Evolutionary conservation across 2,329 filamentous ascomycete genomes (phyloP).

Genomic region (Fusarium camptoceras): DNA sequence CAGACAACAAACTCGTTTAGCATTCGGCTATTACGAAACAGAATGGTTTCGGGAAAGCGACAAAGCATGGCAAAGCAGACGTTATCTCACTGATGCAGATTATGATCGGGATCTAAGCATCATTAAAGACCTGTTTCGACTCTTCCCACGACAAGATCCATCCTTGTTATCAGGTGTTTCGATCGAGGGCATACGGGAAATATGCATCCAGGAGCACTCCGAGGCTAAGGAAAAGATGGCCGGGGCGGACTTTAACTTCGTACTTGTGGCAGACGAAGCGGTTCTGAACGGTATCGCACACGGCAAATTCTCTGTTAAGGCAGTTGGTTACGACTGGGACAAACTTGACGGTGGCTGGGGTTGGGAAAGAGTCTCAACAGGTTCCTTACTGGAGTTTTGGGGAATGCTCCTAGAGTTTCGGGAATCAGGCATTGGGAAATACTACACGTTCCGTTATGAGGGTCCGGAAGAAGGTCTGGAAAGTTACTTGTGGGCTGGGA

Average conservation of each 20-base stretch:
- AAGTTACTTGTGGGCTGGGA: background rate
- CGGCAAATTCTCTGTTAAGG: background rate
- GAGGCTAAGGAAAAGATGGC: background rate
- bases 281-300: constrained; percentile 3
- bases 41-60: no score
- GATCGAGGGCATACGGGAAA: background rate
- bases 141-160: background rate
- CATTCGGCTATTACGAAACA: background rate
- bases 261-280: constrained; percentile 11
- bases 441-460: fast-evolving
- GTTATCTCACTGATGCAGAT: background rate
- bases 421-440: background rate
- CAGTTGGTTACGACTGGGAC: background rate
- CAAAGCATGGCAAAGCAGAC: no score
- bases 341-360: background rate
- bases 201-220: background rate
- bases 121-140: constrained; percentile 7
- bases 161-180: background rate
- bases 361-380: background rate
- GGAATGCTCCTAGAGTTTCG: background rate
- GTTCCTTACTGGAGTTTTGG: background rate
- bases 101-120: background rate
- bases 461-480: background rate
- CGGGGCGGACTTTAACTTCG: background rate
- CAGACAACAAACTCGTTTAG: background rate